phyloP scores from a whole-genome alignment of 371 early-diverging fungal species.

The Mucor plumbeus region DNA sequence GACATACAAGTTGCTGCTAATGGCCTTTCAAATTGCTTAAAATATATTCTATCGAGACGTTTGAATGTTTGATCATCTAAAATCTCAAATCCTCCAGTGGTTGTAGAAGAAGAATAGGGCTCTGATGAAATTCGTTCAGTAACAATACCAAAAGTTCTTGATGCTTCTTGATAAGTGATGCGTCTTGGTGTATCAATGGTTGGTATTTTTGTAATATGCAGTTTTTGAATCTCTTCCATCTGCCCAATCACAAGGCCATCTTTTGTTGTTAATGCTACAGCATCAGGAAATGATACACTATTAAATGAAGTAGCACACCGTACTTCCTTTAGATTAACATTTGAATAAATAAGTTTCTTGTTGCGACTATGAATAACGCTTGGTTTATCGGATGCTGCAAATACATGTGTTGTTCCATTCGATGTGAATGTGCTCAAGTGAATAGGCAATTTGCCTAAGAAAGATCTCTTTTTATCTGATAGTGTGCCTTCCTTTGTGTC shows the following conservation, averaged over 20 bases:
- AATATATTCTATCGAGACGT: constrained; percentile 56
- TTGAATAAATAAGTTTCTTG: constrained; percentile 82
- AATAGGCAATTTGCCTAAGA: constrained; percentile 83
- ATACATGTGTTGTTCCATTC: constrained; percentile 71
- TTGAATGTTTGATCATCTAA: constrained; percentile 79
- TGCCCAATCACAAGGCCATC: constrained; percentile 76
- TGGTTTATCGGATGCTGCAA: constrained; percentile 89
- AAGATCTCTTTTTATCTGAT: constrained; percentile 68
- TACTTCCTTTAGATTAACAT: constrained; percentile 83
- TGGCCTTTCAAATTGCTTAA: constrained; percentile 54
- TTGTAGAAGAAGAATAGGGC: constrained; percentile 28
- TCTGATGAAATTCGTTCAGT: constrained; percentile 48
- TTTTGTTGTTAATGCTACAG: constrained; percentile 73
- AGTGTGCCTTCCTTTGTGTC: constrained; percentile 52
- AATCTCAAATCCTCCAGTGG: constrained; percentile 62
- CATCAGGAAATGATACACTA: constrained; percentile 62
- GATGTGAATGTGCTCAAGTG: constrained; percentile 68
- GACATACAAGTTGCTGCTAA: constrained; percentile 36
- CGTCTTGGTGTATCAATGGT: constrained; percentile 77
- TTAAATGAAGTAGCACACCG: constrained; percentile 74
- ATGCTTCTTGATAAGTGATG: constrained; percentile 68
- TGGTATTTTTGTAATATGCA: constrained; percentile 82
- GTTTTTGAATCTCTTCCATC: constrained; percentile 87
- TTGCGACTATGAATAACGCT: constrained; percentile 80
- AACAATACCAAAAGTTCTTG: constrained; percentile 67